Base-by-base conservation (phyloP, 192 early-diverging fungal genomes). In the Mortierella alpina region DNA sequence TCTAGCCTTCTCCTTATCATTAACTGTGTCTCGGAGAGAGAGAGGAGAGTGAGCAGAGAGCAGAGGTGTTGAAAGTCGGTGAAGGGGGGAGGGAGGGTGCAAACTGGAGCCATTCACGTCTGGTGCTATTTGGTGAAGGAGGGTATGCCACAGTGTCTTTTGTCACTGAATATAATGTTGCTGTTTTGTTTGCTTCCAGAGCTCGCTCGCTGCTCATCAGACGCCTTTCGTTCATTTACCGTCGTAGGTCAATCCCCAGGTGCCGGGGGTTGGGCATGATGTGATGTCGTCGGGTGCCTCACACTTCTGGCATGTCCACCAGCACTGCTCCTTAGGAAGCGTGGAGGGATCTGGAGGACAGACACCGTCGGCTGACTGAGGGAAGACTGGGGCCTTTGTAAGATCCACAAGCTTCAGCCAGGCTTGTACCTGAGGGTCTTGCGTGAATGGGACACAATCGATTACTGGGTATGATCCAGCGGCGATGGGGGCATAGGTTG, bases 301-400 rank as follows among this genome's bases (percentile, higher is more conserved):
- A 54, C 82, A 83, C 11, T 83, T 82, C 50, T 83, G 76, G 23
- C 81, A 85, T 6, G 85, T 81, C 85, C 87, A 88, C 66, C 83
- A 82, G 41, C 87, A 86, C 45, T 83, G 84, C 45, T 73, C 55
- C 57, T 54, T 69, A n/a, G 60, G 46, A 22, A 82, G 52, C n/a
- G 45, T 12, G 7, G 68, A 49, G 13, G n/a, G 13, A 20, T 59
- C 39, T 12, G 69, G 42, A 13, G 69, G 69, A 13, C 69, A 73
- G 58, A 63, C 75, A 51, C 69, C 60, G 39, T 83, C 85, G 2
- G 57, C 44, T 7, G 68, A 77, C 17, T 74, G 61, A 15, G 85
- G 84, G 41, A 73, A 57, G 11, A 75, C 64, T 15, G 86, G 66
- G 41, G 84, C 73, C 44, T 59, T 77, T 47, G 68, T 70, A 12